Evolutionary conservation across 495 filamentous ascomycete species (phyloP), one percentile per base, ranked within the genome.

Genomic region (Penicillium canariense): DNA sequence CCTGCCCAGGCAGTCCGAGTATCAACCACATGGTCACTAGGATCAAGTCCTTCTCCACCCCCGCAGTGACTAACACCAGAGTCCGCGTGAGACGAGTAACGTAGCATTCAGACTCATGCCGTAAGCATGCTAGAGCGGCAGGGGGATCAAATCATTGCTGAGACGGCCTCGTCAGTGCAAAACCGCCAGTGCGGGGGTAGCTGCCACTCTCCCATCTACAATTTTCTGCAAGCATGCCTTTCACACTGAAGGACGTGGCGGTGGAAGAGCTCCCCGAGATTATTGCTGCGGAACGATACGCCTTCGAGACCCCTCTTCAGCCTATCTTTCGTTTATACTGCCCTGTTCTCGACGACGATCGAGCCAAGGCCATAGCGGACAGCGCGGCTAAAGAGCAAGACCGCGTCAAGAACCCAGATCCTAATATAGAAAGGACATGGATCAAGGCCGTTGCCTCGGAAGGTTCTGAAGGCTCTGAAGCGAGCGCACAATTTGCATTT

Each of bases 281-380:
- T 18, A 39, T 48, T 3, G 35, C 52, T 11, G 52, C 52, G 17
- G 52, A 54, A 20, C 22, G 52, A 32, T 14, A 54, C 36, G 42
- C 52, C 1, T 54, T 54, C 17, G 52, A 54, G 28, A 54, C 44
- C n/a, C 52, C 52, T 3, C 43, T 40, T 4, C 52, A 54, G 20
- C 42, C 42, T 18, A 48, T 54, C 11, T 54, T 54, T 31, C 42
- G 44, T 4, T 20, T 54, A 20, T 54, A 54, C 31, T 54, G 52
- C 26, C 52, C 52, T 3, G 6, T 46, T 9, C 7, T 32, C 12
- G 3, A 28, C n/a, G 30, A 54, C 43, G 35, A 39, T 15, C 43
- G 17, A 8, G 20, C 17, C 11, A 28, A 47, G 27, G 7, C 52
- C 18, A 54, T 47, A 38, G 43, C 52, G 18, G 18, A 26, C 28